Evolutionary conservation across 164 flowering plant genomes (phyloP).

Genomic region (Liriodendron chinense): DNA sequence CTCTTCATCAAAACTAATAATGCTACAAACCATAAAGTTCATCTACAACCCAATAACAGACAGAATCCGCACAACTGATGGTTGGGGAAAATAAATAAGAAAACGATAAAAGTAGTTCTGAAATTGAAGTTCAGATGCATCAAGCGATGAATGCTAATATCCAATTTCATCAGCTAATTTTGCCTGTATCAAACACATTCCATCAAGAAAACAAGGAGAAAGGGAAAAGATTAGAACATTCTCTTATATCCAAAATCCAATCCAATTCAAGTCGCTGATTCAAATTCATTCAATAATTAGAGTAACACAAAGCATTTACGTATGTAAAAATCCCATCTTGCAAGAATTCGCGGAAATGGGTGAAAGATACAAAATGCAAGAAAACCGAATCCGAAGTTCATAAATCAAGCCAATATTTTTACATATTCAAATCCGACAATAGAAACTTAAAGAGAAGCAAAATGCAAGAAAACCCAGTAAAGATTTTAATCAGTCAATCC

Average conservation of each 20-base stretch:
- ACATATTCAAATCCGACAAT: slow-evolving; percentile 1
- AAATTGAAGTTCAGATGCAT: too few species aligned
- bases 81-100: too few species aligned
- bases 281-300: background rate
- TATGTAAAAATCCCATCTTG: background rate
- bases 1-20: too few species aligned
- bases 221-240: background rate
- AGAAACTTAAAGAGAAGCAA: background rate
- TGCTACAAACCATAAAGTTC: too few species aligned
- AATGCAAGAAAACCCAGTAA: background rate
- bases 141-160: background rate
- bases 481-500: background rate
- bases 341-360: background rate
- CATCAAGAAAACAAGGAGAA: background rate
- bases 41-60: too few species aligned
- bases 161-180: background rate
- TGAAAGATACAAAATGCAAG: too few species aligned
- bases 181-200: background rate
- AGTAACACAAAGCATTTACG: background rate
- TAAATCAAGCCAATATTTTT: slow-evolving; percentile 7
- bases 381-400: slow-evolving; percentile 2
- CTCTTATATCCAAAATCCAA: background rate
- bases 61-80: too few species aligned
- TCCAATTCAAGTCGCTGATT: background rate
- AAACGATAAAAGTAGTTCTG: too few species aligned